phyloP scores from a whole-genome alignment of 2,329 filamentous ascomycete species.

The Neonectria sp. region DNA sequence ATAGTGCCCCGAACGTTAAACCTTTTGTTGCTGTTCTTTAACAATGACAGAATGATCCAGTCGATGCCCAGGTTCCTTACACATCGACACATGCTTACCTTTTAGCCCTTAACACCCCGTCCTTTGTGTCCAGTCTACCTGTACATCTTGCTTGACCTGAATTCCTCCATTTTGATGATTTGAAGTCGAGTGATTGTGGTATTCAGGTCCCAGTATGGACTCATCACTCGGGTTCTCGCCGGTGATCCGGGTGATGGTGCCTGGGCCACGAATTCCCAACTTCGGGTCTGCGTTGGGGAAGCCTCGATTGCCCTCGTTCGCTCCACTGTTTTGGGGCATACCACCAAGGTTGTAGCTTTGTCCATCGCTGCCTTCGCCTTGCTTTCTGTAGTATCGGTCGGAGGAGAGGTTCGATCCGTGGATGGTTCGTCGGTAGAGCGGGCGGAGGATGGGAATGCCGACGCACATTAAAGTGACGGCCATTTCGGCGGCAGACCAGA shows the following conservation, averaged over 20 bases:
- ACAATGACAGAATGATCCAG: no score
- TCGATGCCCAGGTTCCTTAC: no score
- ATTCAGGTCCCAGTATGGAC: slow-evolving; percentile 32
- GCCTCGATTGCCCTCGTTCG: slow-evolving; percentile 15
- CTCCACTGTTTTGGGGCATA: slow-evolving; percentile 4
- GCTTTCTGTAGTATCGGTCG: slow-evolving; percentile 36
- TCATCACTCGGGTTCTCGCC: slow-evolving; percentile 36
- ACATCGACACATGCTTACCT: not conserved
- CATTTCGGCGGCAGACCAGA: slow-evolving; percentile 57
- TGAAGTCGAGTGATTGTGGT: not conserved
- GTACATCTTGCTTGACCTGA: slow-evolving; percentile 32
- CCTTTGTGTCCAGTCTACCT: slow-evolving; percentile 28
- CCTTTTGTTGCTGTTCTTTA: no score
- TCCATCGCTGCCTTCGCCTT: slow-evolving; percentile 31
- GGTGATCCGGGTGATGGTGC: slow-evolving; percentile 33
- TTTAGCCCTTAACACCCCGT: not conserved
- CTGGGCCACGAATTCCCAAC: slow-evolving; percentile 31
- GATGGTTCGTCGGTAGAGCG: slow-evolving; percentile 50
- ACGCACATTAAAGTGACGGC: slow-evolving; percentile 56
- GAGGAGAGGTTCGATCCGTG: slow-evolving; percentile 29
- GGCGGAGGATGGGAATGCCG: slow-evolving; percentile 56
- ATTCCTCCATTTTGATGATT: slow-evolving; percentile 9
- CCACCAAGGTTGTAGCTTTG: slow-evolving; percentile 33
- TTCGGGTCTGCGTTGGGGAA: slow-evolving; percentile 28
- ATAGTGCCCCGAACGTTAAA: no score